Base-by-base conservation (phyloP, 2,329 filamentous ascomycete species). In the Zymoseptoria brevis region DNA sequence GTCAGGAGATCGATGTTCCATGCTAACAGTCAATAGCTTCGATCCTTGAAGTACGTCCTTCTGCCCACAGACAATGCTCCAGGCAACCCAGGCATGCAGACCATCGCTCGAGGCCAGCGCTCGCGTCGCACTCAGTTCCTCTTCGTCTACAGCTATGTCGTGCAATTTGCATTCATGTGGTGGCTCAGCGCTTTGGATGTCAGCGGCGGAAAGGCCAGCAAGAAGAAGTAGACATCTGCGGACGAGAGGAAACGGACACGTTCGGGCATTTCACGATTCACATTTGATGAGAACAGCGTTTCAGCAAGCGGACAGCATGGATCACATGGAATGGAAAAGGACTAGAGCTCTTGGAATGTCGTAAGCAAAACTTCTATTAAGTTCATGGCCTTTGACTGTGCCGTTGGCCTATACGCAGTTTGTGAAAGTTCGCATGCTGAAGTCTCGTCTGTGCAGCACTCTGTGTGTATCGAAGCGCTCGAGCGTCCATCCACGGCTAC, bases 141-240 rank as follows among this genome's bases (percentile, higher is more conserved):
- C 66, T 96, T 96, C 75, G 81, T 92, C 67, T 96, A 99, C 76
- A 93, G 92, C 51, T 99, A 97, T 75, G 80, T 95, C 57, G 87
- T 97, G 58, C 94, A 99, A 77, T 83, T 97, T 66, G 79, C 92
- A 58, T 96, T 97, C 75, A 99, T 97, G 92, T 94, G 93, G 87
- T 81, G 86, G 70, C 75, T 89, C 62, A 88, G 77, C 64, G 76
- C 81, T 22, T 76, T 82, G 67, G 69, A 73, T 45, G 52, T 70
- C 26, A 59, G 61, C 22, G 59, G 62, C 7, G 60, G 56, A 13
- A 58, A 60, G 51, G 61, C 51, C 19, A 49, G 35, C 13, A 57
- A 53, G 19, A 60, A 57, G 45, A 53, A 53, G 48, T 45, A 45
- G 35, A 13, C 35, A 45, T 16, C 6, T 24, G 49, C 22, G 48